Percentiles rank a stretch among this genome's conserved stretches.
Conservation (phyloP, 2,329 filamentous ascomycete genomes). For the Coleophoma cylindrospora region DNA sequence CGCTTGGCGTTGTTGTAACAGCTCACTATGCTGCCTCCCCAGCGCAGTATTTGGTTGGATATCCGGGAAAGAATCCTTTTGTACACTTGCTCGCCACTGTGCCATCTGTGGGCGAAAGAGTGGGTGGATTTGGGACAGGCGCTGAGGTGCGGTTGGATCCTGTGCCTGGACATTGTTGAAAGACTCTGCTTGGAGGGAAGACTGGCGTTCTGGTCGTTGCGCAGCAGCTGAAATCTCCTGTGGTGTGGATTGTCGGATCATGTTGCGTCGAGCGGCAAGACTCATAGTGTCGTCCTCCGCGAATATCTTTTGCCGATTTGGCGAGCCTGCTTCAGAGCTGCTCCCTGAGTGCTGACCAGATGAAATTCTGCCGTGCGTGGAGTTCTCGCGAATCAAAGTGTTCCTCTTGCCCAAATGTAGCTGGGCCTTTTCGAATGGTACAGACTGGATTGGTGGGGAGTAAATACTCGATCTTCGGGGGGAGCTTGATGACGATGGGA, state of each 20-base stretch:
- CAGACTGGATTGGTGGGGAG: constrained; percentile 4
- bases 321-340: constrained; percentile 28
- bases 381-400: constrained; percentile 35
- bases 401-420: constrained; percentile 53
- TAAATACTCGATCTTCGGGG: background rate
- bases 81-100: constrained; percentile 61
- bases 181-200: constrained; percentile 28
- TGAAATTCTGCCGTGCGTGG: constrained; percentile 14
- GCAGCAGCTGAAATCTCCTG: constrained; percentile 23
- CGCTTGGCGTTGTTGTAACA: constrained; percentile 50
- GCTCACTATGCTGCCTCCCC: constrained; percentile 46
- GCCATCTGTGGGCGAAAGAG: constrained; percentile 55
- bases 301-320: constrained; percentile 23
- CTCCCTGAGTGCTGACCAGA: constrained; percentile 19
- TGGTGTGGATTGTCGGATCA: constrained; percentile 41
- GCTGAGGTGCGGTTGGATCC: no score
- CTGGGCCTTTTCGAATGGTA: constrained; percentile 23
- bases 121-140: constrained; percentile 15
- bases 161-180: no score
- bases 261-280: constrained; percentile 59
- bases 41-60: constrained; percentile 30
- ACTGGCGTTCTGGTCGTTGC: constrained; percentile 47
- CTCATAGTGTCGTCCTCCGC: constrained; percentile 62
- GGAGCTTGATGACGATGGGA: constrained; percentile 2
- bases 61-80: constrained; percentile 50